These are phyloP conservation scores for Kuraishia molischiana DNA, from an alignment of 805 yeast genomes.

Conservation along the genomic window DNA sequence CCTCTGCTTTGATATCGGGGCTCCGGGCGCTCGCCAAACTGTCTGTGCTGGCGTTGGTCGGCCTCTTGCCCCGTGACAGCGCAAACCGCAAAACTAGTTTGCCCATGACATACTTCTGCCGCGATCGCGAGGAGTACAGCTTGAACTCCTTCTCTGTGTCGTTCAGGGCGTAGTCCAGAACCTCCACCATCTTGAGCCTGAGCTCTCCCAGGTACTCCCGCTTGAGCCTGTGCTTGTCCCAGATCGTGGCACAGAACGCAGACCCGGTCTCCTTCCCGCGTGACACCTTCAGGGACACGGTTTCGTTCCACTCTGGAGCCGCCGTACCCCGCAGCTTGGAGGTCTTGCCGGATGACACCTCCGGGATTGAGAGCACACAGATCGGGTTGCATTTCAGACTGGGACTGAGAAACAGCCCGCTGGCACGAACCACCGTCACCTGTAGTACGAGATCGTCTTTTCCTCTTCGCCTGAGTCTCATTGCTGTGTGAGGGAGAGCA, in stretches of 20 bases:
- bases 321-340: slow-evolving; percentile 6
- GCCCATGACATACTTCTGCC: slow-evolving; percentile 18
- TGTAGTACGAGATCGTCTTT: not conserved
- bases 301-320: slow-evolving; percentile 12
- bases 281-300: slow-evolving; percentile 6
- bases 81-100: slow-evolving; percentile 13
- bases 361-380: not conserved
- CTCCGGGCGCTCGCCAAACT: not conserved
- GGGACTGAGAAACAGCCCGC: not conserved
- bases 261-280: slow-evolving; percentile 2
- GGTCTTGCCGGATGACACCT: slow-evolving; percentile 7
- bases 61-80: slow-evolving; percentile 4
- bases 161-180: not conserved
- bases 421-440: not conserved
- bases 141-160: slow-evolving; percentile 9
- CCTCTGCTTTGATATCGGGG: not conserved
- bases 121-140: slow-evolving; percentile 13
- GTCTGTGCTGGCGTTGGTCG: not conserved
- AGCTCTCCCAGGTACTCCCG: slow-evolving; percentile 18
- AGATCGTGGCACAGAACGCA: slow-evolving; percentile 8
- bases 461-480: no score
- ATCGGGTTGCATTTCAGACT: slow-evolving; percentile 1
- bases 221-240: slow-evolving; percentile 12
- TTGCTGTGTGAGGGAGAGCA: no score
- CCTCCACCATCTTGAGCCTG: slow-evolving; percentile 14